Evolutionary conservation across 2,329 filamentous ascomycete genomes (phyloP), one percentile per base, ranked within the genome.

Genomic region (Trichoderma asperellum): DNA sequence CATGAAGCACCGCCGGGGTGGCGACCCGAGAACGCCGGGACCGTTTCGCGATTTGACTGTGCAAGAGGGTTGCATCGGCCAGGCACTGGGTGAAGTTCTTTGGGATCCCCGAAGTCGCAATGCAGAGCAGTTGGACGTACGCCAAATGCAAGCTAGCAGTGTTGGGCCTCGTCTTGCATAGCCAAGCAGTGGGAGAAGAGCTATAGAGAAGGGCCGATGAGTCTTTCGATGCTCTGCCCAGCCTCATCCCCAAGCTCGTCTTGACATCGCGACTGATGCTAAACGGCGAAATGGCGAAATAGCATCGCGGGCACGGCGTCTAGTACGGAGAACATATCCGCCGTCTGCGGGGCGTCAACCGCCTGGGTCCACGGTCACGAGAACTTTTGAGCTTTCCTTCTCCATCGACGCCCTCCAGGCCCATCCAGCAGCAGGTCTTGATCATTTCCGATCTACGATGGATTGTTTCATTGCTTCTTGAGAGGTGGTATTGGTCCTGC

Each of bases 391-490:
- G 68, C n/a, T 14, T 64, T 32, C 24, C 24, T 69, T 32, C 60
- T 64, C 47, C 59, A 61, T 68, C 32, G 58, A 58, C 62, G 61
- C 62, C 61, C 43, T 65, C 60, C 40, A 55, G 55, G 21, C 58
- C 53, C 32, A 59, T 69, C 55, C 14, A 56, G 14, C 24, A 43
- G 43, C 29, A 58, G 49, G 67, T 27, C 24, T 65, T 56, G 53
- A 47, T 34, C 11, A 53, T 66, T 69, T 47, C 61, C 59, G 68
- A 69, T 69, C 68, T 69, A 69, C 59, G 68, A 69, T 69, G 60
- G 61, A 69, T 66, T 35, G 68, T 69, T 69, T 37, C 68, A 69
- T 69, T 69, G 61, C 68, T 60, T 61, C 24, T 5, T 32, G 32
- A 55, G 24, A 34, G 21, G 68, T 68, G 61, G 56, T 34, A 65